phyloP scores from a whole-genome alignment of 495 filamentous ascomycete species.

The Penicillium cinerascens region DNA sequence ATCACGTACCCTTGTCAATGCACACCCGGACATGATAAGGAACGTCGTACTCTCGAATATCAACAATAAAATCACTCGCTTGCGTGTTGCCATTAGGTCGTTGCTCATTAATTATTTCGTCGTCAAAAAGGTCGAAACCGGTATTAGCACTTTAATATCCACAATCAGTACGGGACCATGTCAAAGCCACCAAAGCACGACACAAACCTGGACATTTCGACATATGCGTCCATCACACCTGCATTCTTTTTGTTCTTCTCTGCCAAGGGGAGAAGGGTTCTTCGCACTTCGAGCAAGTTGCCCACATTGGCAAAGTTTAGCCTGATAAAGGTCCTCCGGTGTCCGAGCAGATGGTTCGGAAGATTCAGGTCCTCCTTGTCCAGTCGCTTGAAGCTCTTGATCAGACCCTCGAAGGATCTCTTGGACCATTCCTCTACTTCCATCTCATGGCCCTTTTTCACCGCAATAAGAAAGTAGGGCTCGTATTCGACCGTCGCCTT shows the following conservation, averaged over 20 bases:
- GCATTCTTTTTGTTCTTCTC: constrained; percentile 95
- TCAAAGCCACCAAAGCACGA: neutral
- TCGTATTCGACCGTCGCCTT: constrained; percentile 96
- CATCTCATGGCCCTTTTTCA: constrained; percentile 79
- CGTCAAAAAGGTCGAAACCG: constrained; percentile 94
- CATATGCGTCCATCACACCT: constrained; percentile 97
- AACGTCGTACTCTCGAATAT: constrained; percentile 99
- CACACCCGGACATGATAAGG: constrained; percentile 98
- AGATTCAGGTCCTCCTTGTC: constrained; percentile 94
- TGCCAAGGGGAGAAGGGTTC: constrained; percentile 80
- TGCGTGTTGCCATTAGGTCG: constrained; percentile 77
- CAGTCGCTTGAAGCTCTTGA: constrained; percentile 72
- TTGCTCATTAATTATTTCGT: constrained; percentile 79
- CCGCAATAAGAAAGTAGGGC: constrained; percentile 91
- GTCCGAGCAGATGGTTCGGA: constrained; percentile 94
- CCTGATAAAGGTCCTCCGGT: constrained; percentile 80
- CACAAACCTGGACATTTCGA: constrained; percentile 83
- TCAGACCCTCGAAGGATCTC: constrained; percentile 75
- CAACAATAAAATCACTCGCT: constrained; percentile 95
- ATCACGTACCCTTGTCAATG: constrained; percentile 77
- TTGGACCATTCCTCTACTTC: constrained; percentile 97
- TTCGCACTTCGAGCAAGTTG: constrained; percentile 79
- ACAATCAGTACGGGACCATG: neutral
- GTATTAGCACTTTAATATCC: constrained; percentile 63
- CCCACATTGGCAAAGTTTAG: constrained; percentile 82